Percentiles rank a stretch among this genome's conserved stretches.
Evolutionary conservation across 2,329 filamentous ascomycete species (phyloP).

Genomic region (Metarhizium anisopliae): DNA sequence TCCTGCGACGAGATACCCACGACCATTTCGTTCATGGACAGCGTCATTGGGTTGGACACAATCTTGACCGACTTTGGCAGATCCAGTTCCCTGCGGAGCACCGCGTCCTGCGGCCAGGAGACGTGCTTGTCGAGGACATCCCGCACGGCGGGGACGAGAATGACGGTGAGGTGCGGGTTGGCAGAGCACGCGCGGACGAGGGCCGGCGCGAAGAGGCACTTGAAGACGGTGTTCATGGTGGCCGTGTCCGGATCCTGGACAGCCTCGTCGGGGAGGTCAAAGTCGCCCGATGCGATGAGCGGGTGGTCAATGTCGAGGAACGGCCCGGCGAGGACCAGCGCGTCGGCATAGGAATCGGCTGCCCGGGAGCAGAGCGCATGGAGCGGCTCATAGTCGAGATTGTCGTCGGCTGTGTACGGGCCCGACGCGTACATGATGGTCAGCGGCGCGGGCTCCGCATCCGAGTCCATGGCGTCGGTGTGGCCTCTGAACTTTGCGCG

Average conservation of each 20-base stretch:
- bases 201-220: slow-evolving; percentile 64
- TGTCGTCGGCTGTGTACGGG: slow-evolving; percentile 87
- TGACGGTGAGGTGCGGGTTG: slow-evolving; percentile 70
- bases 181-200: slow-evolving; percentile 60
- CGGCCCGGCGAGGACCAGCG: slow-evolving; percentile 71
- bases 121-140: slow-evolving; percentile 77
- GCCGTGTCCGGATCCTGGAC: slow-evolving; percentile 65
- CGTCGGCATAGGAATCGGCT: slow-evolving; percentile 65
- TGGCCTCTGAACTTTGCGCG: slow-evolving; percentile 59
- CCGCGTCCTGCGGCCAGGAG: slow-evolving; percentile 64
- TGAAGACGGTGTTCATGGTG: slow-evolving; percentile 77
- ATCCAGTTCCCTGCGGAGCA: slow-evolving; percentile 63
- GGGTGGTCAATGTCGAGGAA: slow-evolving; percentile 92
- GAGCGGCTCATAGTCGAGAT: slow-evolving; percentile 82
- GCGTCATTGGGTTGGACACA: slow-evolving; percentile 82
- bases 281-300: slow-evolving; percentile 69
- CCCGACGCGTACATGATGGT: slow-evolving; percentile 73
- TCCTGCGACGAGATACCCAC: slow-evolving; percentile 80
- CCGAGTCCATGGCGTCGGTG: slow-evolving; percentile 51
- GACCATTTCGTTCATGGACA: slow-evolving; percentile 80
- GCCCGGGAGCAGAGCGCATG: slow-evolving; percentile 73
- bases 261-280: slow-evolving; percentile 62
- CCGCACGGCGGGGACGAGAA: slow-evolving; percentile 75
- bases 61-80: slow-evolving; percentile 68
- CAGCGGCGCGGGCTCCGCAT: slow-evolving; percentile 50